phyloP scores from a whole-genome alignment of 2,329 filamentous ascomycete genomes.

The Lecanoromycetidae sp. region DNA sequence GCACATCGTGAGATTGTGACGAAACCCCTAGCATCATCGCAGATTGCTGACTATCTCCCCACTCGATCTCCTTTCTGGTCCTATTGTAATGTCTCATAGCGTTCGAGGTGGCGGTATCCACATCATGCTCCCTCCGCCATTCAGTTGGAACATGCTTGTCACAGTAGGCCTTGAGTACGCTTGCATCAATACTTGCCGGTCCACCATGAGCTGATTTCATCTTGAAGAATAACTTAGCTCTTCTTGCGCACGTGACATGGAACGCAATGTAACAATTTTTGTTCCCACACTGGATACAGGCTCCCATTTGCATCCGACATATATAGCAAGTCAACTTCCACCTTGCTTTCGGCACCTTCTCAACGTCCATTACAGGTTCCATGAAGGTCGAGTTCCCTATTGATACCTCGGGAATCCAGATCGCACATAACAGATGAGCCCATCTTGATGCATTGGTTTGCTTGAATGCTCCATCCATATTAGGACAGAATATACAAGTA shows the following conservation, averaged over 20 bases:
- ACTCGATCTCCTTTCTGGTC: constrained; percentile 77
- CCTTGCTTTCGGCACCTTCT: constrained; percentile 87
- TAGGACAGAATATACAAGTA: constrained; percentile 96
- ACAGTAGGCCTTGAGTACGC: constrained; percentile 85
- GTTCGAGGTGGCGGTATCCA: constrained; percentile 64
- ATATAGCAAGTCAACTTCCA: constrained; percentile 96
- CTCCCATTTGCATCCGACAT: constrained; percentile 93
- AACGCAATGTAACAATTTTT: constrained; percentile 96
- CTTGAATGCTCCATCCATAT: constrained; percentile 95
- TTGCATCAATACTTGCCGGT: constrained; percentile 64
- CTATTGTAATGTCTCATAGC: constrained; percentile 83
- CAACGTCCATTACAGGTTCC: constrained; percentile 95
- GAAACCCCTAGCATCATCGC: constrained; percentile 69
- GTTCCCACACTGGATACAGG: constrained; percentile 95
- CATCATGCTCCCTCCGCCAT: constrained; percentile 75
- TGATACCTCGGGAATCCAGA: constrained; percentile 97
- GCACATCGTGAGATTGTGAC: constrained; percentile 49
- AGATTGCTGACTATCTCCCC: constrained; percentile 80
- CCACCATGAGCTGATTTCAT: constrained; percentile 89
- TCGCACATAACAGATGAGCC: constrained; percentile 90
- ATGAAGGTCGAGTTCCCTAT: constrained; percentile 94
- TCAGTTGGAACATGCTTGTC: constrained; percentile 88
- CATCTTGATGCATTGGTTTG: constrained; percentile 94
- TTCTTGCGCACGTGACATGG: constrained; percentile 87
- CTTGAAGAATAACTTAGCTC: constrained; percentile 76